Evolutionary conservation across 78 protist species (phyloP), one percentile per base, ranked within the genome.

Genomic region (Dictyostelium intermedium): DNA sequence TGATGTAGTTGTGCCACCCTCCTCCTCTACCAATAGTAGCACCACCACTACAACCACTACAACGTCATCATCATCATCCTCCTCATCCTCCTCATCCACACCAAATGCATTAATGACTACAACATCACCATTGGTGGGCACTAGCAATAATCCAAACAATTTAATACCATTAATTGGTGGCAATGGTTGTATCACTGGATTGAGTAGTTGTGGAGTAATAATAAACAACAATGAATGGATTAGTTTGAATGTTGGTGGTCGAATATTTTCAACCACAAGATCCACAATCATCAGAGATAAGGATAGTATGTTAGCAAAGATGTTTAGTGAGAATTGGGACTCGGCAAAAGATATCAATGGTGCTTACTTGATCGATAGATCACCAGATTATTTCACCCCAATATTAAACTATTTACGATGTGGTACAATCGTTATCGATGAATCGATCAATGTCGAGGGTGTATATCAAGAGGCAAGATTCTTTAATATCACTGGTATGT

Each of bases 301-400:
- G 23, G 95, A 84, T 34, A 84, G 93, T 74, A 91, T 95, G 94
- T 63, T 95, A 25, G 85, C 95, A 11, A 82, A 95, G 91, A 95
- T 95, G 97, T 95, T 95, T 84, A 80, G 94, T 50, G 93, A 95
- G 25, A 91, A 56, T 61, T 95, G 97, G 97, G 97, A 85, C 35
- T 89, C 95, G 4, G 66, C 91, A 6, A 30, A 87, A 2, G 97
- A 95, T 37, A n/a, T 60, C 14, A 80, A 82, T n/a, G 97, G 97
- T 43, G 84, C 78, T 37, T 87, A 87, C 61, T 83, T 95, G 2
- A 87, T 95, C 43, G 97, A 95, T 63, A 56, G 97, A 35, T 91
- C 91, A 37, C 97, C 97, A 16, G 97, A 95, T 20, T 95, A 95
- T 27, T 95, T 95, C 41, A 83, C 82, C 32, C 95, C 95, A 3